Conservation (phyloP, 2,329 filamentous ascomycete species). For the Neonectria ditissima region DNA sequence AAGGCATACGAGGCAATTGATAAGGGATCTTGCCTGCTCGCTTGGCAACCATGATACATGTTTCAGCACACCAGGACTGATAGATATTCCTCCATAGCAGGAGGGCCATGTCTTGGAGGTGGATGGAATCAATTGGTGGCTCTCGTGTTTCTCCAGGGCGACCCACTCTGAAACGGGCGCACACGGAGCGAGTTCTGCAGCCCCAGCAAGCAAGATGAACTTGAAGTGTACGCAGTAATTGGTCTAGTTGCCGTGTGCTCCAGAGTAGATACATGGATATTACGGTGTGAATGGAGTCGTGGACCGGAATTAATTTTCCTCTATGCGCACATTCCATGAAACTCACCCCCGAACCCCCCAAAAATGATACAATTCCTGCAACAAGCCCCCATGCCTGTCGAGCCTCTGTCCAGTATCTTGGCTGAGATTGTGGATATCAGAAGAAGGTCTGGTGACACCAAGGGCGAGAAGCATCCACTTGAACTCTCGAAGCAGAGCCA, state of each 20-base stretch:
- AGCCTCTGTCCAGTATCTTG: background rate
- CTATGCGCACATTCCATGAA: background rate
- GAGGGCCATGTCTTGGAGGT: background rate
- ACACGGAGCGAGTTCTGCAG: background rate
- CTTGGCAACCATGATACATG: background rate
- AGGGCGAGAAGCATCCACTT: background rate
- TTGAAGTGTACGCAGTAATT: too few relatives aligned
- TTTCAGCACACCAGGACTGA: background rate
- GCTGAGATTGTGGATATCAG: background rate
- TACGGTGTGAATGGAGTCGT: background rate
- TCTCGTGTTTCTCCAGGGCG: background rate
- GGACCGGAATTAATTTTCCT: background rate
- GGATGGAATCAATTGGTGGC: slow-evolving; percentile 2
- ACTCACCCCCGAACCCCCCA: background rate
- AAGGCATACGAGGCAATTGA: background rate
- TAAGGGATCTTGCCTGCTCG: background rate
- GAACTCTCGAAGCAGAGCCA: background rate
- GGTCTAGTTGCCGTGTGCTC: background rate
- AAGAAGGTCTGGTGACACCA: background rate
- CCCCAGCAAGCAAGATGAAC: slow-evolving; percentile 2
- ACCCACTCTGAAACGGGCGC: background rate
- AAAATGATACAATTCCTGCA: background rate
- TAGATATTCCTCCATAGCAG: background rate
- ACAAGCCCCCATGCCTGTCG: background rate
- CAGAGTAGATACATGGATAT: background rate